Conservation (phyloP, 495 filamentous ascomycete species). For the Annulohypoxylon moriforme region DNA sequence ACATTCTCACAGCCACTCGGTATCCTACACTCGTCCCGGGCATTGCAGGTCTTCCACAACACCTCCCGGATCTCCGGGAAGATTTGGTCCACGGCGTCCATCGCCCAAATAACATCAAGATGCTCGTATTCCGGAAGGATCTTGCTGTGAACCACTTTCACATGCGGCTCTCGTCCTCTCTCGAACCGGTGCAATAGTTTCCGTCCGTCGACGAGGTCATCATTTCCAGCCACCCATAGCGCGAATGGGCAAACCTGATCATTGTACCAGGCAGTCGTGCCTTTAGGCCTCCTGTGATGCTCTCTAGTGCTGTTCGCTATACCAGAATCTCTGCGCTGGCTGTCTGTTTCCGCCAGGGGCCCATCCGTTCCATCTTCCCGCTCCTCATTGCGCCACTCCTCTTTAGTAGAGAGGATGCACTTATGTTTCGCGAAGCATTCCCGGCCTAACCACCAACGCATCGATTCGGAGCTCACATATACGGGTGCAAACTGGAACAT, state of each 20-base stretch:
- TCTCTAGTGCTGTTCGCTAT: conserved; percentile 15
- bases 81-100: conserved; percentile 87
- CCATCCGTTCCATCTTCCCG: conserved; percentile 64
- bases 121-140: conserved; percentile 94
- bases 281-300: conserved; percentile 49
- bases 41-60: conserved; percentile 77
- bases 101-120: conserved; percentile 95
- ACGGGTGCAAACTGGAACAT: conserved; percentile 94
- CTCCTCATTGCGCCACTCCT: conserved; percentile 73
- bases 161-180: conserved; percentile 83
- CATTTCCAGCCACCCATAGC: conserved; percentile 85
- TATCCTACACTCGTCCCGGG: conserved; percentile 66
- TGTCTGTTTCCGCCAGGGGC: conserved; percentile 34
- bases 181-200: conserved; percentile 79
- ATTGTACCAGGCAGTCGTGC: conserved; percentile 81
- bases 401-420: conserved; percentile 85
- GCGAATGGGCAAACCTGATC: conserved; percentile 83
- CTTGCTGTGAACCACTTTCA: conserved; percentile 81
- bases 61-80: conserved; percentile 84
- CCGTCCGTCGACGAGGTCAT: conserved; percentile 85
- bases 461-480: conserved; percentile 88
- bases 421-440: conserved; percentile 92
- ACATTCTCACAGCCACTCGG: conserved; percentile 72
- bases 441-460: conserved; percentile 95
- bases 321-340: conserved; percentile 9